phyloP scores from a whole-genome alignment of 2,329 filamentous ascomycete genomes.

The Hortaea sp. region DNA sequence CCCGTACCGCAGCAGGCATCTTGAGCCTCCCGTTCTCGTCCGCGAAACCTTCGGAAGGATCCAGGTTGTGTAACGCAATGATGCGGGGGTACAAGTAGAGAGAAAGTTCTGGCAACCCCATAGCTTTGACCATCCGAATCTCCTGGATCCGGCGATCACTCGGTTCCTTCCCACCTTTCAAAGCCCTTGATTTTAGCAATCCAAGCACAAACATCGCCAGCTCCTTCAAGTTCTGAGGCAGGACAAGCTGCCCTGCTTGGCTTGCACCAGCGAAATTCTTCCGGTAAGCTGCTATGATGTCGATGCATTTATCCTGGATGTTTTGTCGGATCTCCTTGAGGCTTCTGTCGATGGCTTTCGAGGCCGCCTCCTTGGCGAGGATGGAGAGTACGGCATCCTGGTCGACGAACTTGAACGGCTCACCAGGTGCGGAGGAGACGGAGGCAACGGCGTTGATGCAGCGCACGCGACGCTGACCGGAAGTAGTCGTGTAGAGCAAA shows the following conservation, averaged over 20 bases:
- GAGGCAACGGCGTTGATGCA: constrained; percentile 91
- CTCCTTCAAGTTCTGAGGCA: constrained; percentile 93
- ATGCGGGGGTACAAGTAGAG: constrained; percentile 94
- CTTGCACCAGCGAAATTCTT: constrained; percentile 84
- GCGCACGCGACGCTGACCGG: constrained; percentile 77
- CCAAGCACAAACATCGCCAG: constrained; percentile 93
- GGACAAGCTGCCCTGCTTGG: constrained; percentile 82
- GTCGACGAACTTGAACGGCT: constrained; percentile 84
- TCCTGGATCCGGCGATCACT: constrained; percentile 86
- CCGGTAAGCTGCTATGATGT: constrained; percentile 82
- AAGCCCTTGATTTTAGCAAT: constrained; percentile 78
- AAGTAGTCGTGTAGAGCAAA: constrained; percentile 84
- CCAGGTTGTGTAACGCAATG: constrained; percentile 80
- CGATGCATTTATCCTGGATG: constrained; percentile 83
- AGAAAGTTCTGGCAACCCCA: constrained; percentile 76
- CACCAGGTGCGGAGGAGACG: constrained; percentile 73
- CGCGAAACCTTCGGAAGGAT: constrained; percentile 82
- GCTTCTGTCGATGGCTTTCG: constrained; percentile 61
- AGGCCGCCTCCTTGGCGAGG: constrained; percentile 85
- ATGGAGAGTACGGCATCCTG: constrained; percentile 86
- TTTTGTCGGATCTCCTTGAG: constrained; percentile 78
- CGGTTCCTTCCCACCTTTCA: constrained; percentile 84
- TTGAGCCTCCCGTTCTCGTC: constrained; percentile 81
- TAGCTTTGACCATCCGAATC: constrained; percentile 77
- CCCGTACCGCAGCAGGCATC: constrained; percentile 69